Evolutionary conservation across 305 asterid species (phyloP).

Genomic region (Andrographis paniculata): DNA sequence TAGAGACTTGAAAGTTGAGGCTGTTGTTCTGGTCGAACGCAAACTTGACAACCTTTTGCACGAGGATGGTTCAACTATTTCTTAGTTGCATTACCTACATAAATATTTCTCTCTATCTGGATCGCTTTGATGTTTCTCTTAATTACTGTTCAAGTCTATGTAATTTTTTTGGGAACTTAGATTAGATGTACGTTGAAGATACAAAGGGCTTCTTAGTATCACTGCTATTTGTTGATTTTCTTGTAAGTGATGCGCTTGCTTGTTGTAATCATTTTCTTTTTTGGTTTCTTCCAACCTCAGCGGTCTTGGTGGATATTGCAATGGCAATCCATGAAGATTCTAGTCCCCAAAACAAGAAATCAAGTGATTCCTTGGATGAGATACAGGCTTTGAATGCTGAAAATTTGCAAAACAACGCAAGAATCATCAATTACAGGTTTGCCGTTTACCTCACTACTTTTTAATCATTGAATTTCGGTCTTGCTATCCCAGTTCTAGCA

Average conservation of each 20-base stretch:
- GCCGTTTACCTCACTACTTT: conserved; percentile 11
- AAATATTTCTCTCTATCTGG: too few species aligned
- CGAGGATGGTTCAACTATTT: too few species aligned
- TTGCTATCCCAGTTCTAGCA: neutral
- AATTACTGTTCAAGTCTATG: too few species aligned
- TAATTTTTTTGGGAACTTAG: too few species aligned
- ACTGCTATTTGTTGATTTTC: too few species aligned
- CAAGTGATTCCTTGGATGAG: conserved; percentile 39
- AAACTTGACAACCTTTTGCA: neutral
- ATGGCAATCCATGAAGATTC: conserved; percentile 52
- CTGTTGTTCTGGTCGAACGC: neutral
- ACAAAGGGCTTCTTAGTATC: neutral
- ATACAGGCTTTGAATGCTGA: conserved; percentile 56
- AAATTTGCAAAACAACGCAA: conserved; percentile 59
- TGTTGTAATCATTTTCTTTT: neutral
- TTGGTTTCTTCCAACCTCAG: neutral
- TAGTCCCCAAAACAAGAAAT: conserved; percentile 30
- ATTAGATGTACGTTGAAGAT: too few species aligned
- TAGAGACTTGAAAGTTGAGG: neutral
- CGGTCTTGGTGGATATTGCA: neutral
- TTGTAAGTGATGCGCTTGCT: neutral
- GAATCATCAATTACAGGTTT: conserved; percentile 55
- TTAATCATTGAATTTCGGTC: conserved; percentile 3
- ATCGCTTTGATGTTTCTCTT: neutral
- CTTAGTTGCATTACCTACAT: too few species aligned